Base-by-base conservation (phyloP, 768 basidiomycete genomes). In the Hortiboletus campestris region DNA sequence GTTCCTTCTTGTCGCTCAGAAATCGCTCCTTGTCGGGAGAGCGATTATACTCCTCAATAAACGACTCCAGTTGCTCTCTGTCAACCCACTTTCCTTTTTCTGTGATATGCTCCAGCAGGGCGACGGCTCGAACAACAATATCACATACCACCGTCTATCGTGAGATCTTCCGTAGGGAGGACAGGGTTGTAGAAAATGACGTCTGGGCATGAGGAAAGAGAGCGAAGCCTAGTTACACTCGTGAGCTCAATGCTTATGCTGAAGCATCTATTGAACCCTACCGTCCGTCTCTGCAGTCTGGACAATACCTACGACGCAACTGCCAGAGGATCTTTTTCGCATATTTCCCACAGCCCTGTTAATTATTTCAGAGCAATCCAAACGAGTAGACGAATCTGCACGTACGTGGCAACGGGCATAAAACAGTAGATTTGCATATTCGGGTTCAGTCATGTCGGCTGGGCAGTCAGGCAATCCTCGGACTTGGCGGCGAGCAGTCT, bases 361-460 rank as follows among this genome's bases (percentile, higher is more conserved):
- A 4, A 19, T 32, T 1, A 20, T 20, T 3, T 58, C 14, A 52
- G 32, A 38, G 19, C 9, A 1, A 20, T 36, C 34, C 19, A 19
- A 12, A 40, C 0, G 1, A 19, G 9, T 12, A 10, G 10, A 41
- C 2, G 11, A 19, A 5, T 5, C 17, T 12, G 20, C 28, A 49
- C 55, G 20, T 22, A 57, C 61, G 20, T 60, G 44, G 51, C 61
- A 81, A n/a, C 53, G 59, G 7, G 53, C 14, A 12, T 43, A 49
- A 39, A 62, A 82, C 19, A 69, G 71, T 12, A 82, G 72, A 52
- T 70, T 75, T 20, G 76, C 75, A 55, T 75, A 81, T 55, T 77
- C 71, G 1, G 73, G 73, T 51, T 82, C 80, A n/a, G 61, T 70
- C 35, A 49, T 14, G 28, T 55, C 54, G 7, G 2, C 20, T 9